These are phyloP conservation scores for Rosa chinensis DNA, from an alignment of 306 rosid species.

Conservation along the genomic window DNA sequence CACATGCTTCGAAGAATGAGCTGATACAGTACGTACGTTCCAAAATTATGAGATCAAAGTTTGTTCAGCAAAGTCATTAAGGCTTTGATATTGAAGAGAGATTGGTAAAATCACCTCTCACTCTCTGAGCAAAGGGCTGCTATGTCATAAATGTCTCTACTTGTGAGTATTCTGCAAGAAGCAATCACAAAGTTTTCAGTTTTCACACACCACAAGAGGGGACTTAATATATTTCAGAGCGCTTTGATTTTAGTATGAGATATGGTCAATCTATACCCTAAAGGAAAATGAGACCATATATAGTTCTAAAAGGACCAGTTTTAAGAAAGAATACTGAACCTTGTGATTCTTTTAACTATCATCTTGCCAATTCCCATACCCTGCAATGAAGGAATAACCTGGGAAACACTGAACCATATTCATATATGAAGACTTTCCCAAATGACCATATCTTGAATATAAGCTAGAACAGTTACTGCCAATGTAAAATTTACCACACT, in stretches of 20 bases:
- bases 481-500: neutral
- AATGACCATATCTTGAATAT: neutral
- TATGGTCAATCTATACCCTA: no score
- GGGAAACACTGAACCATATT: conserved; percentile 43
- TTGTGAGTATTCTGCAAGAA: conserved; percentile 61
- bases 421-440: conserved; percentile 2
- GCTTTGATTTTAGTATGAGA: neutral
- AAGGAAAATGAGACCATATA: neutral
- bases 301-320: neutral
- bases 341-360: conserved; percentile 63
- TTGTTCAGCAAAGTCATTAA: neutral
- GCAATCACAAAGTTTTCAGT: conserved; percentile 1
- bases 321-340: conserved; percentile 37
- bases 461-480: neutral
- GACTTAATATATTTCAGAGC: neutral
- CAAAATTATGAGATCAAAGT: neutral
- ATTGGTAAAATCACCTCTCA: conserved; percentile 55
- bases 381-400: conserved; percentile 74
- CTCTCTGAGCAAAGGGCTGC: conserved; percentile 67
- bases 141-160: conserved; percentile 49
- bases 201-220: neutral
- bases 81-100: conserved; percentile 3
- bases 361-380: conserved; percentile 75
- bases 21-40: conserved; percentile 30
- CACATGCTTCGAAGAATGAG: conserved; percentile 77